Percentiles rank a stretch among this genome's conserved stretches.
Conservation (phyloP, 257 asterid genomes). For the Solanum virginianum region DNA sequence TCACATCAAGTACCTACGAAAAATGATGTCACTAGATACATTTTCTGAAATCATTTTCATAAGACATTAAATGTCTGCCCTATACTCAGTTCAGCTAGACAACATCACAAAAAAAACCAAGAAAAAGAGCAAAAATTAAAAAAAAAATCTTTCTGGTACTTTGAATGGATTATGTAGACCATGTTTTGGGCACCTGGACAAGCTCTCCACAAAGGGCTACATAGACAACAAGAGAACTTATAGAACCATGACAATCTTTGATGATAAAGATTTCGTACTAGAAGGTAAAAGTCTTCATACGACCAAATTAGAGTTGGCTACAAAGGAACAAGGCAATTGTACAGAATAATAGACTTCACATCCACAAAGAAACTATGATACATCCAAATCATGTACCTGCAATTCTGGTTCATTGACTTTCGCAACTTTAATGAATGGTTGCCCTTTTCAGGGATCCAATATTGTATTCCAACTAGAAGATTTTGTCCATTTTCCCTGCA, state of each 20-base stretch:
- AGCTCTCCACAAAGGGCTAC: slow-evolving; percentile 96
- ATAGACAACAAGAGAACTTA: slow-evolving; percentile 6
- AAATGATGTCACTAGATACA: background rate
- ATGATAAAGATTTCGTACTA: background rate
- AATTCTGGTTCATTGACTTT: slow-evolving; percentile 70
- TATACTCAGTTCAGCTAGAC: background rate
- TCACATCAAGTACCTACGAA: slow-evolving; percentile 70
- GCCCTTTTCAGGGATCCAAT: slow-evolving; percentile 86
- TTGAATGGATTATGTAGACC: slow-evolving; percentile 94
- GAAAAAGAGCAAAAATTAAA: background rate
- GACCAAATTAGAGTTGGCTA: background rate
- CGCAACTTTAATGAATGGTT: slow-evolving; percentile 70
- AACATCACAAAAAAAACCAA: background rate
- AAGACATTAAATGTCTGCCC: background rate
- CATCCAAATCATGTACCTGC: slow-evolving; percentile 29
- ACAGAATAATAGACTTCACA: too few relatives aligned
- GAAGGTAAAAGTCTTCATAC: background rate
- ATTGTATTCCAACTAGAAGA: slow-evolving; percentile 56
- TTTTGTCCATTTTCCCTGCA: slow-evolving; percentile 78
- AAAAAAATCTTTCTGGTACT: slow-evolving; percentile 73
- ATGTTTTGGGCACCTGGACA: slow-evolving; percentile 80
- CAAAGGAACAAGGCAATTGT: background rate
- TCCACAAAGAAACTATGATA: background rate
- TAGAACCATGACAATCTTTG: background rate
- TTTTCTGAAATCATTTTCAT: background rate